phyloP scores from a whole-genome alignment of 2,329 filamentous ascomycete genomes.

The Huntiella abstrusa region DNA sequence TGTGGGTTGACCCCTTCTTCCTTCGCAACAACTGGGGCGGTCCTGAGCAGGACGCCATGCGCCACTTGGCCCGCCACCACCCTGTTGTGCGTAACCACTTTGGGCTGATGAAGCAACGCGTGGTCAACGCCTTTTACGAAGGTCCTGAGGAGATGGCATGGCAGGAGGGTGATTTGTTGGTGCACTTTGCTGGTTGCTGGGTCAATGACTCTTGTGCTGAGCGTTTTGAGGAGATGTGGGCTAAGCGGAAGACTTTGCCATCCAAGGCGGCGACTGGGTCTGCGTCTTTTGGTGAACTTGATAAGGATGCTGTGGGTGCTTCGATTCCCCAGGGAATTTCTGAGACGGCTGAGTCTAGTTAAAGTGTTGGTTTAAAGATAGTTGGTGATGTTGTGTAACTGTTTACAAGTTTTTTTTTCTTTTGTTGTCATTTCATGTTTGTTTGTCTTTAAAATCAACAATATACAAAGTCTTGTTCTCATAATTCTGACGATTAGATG shows the following conservation, averaged over 20 bases:
- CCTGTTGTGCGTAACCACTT: constrained; percentile 10
- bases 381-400: background rate
- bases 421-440: background rate
- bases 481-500: background rate
- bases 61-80: constrained; percentile 10
- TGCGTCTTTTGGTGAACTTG: too few relatives aligned
- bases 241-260: constrained; percentile 6
- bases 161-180: constrained; percentile 9
- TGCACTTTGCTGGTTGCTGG: constrained; percentile 11
- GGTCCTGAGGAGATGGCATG: constrained; percentile 7
- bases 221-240: constrained; percentile 11
- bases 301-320: background rate
- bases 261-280: background rate
- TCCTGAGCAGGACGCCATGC: constrained; percentile 10
- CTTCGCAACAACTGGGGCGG: constrained; percentile 10
- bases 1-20: constrained; percentile 11
- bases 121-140: constrained; percentile 10
- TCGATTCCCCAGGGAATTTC: background rate
- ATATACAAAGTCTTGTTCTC: background rate
- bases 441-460: background rate
- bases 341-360: background rate
- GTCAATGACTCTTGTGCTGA: constrained; percentile 6
- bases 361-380: background rate
- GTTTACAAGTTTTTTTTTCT: background rate
- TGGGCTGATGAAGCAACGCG: constrained; percentile 9